phyloP scores from a whole-genome alignment of 306 rosid genomes.

The Urtica urens region DNA sequence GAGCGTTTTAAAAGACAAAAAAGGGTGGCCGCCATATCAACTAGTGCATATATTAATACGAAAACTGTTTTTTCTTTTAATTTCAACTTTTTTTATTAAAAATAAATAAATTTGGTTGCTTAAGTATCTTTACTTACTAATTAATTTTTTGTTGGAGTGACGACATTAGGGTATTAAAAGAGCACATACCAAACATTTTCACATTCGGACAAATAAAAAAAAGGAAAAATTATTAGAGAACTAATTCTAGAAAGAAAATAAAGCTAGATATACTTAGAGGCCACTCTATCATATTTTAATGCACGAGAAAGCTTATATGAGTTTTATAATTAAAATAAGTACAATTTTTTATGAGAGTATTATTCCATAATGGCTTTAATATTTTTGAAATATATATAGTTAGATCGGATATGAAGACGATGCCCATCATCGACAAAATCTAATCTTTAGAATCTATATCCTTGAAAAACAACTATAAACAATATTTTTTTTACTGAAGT shows the following conservation, averaged over 20 bases:
- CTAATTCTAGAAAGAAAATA: neutral
- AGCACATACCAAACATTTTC: neutral
- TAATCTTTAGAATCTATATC: constrained; percentile 7
- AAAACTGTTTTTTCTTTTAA: neutral
- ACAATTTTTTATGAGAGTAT: neutral
- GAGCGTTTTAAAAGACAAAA: constrained; percentile 2
- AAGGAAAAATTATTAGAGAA: neutral
- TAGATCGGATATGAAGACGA: neutral
- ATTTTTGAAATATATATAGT: neutral
- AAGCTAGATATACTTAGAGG: neutral
- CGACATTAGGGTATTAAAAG: neutral
- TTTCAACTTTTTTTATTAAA: neutral
- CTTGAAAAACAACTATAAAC: constrained; percentile 2
- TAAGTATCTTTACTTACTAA: neutral
- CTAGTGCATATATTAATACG: constrained; percentile 2
- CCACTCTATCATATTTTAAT: neutral
- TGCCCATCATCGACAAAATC: constrained; percentile 13
- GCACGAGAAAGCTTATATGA: neutral
- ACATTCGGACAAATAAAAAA: neutral
- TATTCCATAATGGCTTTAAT: neutral
- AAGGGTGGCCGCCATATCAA: constrained; percentile 7
- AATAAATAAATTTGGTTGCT: neutral
- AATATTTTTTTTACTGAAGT: neutral
- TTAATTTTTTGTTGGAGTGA: neutral
- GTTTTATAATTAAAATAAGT: neutral